A percentile compares a stretch with the other conserved stretches of the same genome.
phyloP scores from a whole-genome alignment of 1,284 basidiomycete species.

The Inonotus obliquus region DNA sequence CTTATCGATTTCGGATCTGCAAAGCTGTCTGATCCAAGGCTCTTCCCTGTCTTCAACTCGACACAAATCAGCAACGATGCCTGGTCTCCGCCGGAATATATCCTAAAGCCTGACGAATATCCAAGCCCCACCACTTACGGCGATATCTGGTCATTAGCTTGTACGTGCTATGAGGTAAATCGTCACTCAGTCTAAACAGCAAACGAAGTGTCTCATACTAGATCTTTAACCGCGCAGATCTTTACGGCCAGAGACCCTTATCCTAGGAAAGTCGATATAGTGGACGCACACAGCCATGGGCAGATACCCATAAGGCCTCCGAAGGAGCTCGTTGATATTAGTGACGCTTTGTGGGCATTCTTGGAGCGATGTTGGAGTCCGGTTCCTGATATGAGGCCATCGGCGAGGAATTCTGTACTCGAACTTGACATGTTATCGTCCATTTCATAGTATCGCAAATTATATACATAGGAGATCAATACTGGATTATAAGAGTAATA shows the following conservation, averaged over 20 bases:
- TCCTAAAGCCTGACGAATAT: background rate
- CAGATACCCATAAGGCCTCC: background rate
- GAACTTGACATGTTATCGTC: background rate
- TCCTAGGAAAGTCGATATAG: background rate
- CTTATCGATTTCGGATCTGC: slow-evolving; percentile 7
- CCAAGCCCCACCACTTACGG: background rate
- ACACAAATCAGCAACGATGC: background rate
- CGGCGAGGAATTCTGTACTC: background rate
- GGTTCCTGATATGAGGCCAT: background rate
- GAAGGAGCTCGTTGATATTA: background rate
- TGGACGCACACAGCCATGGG: background rate
- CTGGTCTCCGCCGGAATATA: slow-evolving; percentile 7
- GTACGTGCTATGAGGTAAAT: slow-evolving; percentile 2
- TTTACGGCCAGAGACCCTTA: background rate
- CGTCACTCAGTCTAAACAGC: too few relatives aligned
- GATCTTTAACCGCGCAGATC: background rate
- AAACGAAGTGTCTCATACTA: too few relatives aligned
- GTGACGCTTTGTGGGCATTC: background rate
- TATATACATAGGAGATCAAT: too few relatives aligned
- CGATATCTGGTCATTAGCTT: slow-evolving; percentile 14
- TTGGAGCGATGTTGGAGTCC: background rate
- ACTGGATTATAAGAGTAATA: too few relatives aligned
- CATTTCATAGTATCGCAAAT: background rate
- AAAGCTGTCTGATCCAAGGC: background rate
- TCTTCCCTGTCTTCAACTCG: background rate